Evolutionary conservation across 352 stramenopile genomes (phyloP).

Genomic region (Phytopythium aichiense): DNA sequence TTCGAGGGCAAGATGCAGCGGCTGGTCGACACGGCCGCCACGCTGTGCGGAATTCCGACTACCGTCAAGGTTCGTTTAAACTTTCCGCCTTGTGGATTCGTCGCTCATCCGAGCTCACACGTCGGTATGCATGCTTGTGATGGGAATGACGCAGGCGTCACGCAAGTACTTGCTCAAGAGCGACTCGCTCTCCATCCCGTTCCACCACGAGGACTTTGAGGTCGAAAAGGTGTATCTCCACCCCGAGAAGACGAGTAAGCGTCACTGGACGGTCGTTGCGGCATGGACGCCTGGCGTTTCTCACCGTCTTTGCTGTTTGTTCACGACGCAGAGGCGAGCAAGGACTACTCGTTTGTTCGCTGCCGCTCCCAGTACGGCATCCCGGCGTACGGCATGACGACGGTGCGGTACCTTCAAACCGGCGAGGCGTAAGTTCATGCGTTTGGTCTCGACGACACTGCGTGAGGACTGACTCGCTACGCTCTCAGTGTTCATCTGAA

Average conservation of each 20-base stretch:
- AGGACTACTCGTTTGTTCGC: constrained; percentile 85
- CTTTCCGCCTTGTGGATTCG: not conserved
- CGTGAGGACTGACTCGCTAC: not conserved
- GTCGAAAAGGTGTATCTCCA: constrained; percentile 86
- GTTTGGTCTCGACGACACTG: not conserved
- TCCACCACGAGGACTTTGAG: constrained; percentile 85
- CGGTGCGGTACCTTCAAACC: constrained; percentile 71
- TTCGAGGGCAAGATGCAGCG: constrained; percentile 88
- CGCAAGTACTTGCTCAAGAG: constrained; percentile 70
- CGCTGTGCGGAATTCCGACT: constrained; percentile 67
- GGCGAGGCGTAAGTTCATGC: constrained; percentile 62
- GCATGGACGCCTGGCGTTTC: not conserved
- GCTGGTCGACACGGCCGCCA: constrained; percentile 73
- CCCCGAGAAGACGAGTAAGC: constrained; percentile 52
- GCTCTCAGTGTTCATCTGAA: constrained; percentile 68
- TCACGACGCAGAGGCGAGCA: constrained; percentile 49
- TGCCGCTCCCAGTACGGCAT: constrained; percentile 84
- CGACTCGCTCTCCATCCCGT: constrained; percentile 48
- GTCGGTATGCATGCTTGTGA: not conserved
- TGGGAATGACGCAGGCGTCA: constrained; percentile 24
- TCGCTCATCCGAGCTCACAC: not conserved
- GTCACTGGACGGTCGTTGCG: not conserved
- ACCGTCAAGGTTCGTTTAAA: constrained; percentile 43
- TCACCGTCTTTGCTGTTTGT: constrained; percentile 1
- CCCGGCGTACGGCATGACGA: constrained; percentile 83